Evolutionary conservation across 2,329 filamentous ascomycete genomes (phyloP), one percentile per base, ranked within the genome.

Genomic region (Cytospora piceae): DNA sequence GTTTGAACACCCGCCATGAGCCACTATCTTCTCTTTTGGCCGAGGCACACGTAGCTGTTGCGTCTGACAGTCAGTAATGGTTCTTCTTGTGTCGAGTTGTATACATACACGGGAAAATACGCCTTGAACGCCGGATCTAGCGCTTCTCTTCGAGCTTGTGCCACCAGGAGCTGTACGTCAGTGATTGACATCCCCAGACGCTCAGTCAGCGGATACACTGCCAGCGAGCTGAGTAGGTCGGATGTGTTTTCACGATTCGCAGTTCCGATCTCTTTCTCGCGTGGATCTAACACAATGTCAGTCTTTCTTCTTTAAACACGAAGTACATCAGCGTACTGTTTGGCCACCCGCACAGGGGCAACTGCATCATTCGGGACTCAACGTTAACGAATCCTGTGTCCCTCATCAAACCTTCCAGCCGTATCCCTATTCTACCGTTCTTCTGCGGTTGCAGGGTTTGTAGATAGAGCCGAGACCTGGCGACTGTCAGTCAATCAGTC

Each of bases 281-380:
- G 80, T 58, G 79, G 72, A 66, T 82, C 86, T 88, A 65, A 61
- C 31, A 54, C 54, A 66, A 66, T 70, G 66, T 73, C 58, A 72
- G 66, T 53, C 58, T 32, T 32, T 29, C 61, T 63, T 15, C 9
- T 32, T 24, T 42, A 20, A 17, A 27, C 37, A 15, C 27, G 56
- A 24, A 20, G 39, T 27, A 37, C 53, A 55, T 8, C 58, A 58
- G 68, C 83, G 71, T 79, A 92, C 90, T 84, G 69, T 74, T 85
- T 24, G 88, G 82, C 90, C 90, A 93, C 34, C 80, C 86, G 73
- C 87, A 91, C 75, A 91, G 85, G 20, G 89, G 90, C 59, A 93
- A 75, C 59, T 82, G 86, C 66, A 93, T 82, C 78, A 91, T 83
- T 58, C 80, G 82, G 11, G 82, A 81, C 72, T 92, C 89, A 51